Evolutionary conservation across 371 early-diverging fungal species (phyloP), one percentile per base, ranked within the genome.

Genomic region (Apophysomyces trapeziformis): DNA sequence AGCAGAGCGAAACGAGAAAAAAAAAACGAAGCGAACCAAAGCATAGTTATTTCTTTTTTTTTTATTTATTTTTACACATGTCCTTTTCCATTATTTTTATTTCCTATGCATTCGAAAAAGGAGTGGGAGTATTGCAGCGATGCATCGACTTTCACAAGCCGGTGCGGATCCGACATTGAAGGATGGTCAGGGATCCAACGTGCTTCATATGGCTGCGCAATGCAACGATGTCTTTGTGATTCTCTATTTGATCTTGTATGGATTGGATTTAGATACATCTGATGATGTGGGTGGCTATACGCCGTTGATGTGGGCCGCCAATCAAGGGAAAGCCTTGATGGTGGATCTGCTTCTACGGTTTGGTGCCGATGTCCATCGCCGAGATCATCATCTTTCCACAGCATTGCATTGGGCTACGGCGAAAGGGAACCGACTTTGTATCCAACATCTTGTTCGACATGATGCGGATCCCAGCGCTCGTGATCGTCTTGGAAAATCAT

Each of bases 121-220:
- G 37, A 81, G 83, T 46, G 90, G 90, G 37, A 87, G 89, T 47
- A 71, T 92, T 16, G 74, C 86, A 41, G 83, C 88, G 68, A 85
- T 89, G 4, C 78, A 81, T 26, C 73, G 87, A 54, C 78, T 95
- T 57, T 50, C 86, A 38, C 76, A 85, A 44, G 70, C 77, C 7
- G 93, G 93, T 18, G 94, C 94, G 16, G 71, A 92, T 66, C 80
- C 89, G 13, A 66, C 67, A 21, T 57, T 83, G 13, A 75, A 75
- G 18, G 95, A 95, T 63, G 85, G 84, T 6, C 90, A 90, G 63
- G 94, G 95, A 32, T 92, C 90, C 77, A 91, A 90, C 46, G 82
- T 87, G 1, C 76, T 95, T 18, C 95, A 95, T 65, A 83, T 94
- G 4, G 88, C 92, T 12, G 90, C 89, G 14, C 95, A 95, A 60